A percentile compares a stretch with the other conserved stretches of the same genome.
phyloP scores from a whole-genome alignment of 2,329 filamentous ascomycete species.

The Escovopsis sp. region DNA sequence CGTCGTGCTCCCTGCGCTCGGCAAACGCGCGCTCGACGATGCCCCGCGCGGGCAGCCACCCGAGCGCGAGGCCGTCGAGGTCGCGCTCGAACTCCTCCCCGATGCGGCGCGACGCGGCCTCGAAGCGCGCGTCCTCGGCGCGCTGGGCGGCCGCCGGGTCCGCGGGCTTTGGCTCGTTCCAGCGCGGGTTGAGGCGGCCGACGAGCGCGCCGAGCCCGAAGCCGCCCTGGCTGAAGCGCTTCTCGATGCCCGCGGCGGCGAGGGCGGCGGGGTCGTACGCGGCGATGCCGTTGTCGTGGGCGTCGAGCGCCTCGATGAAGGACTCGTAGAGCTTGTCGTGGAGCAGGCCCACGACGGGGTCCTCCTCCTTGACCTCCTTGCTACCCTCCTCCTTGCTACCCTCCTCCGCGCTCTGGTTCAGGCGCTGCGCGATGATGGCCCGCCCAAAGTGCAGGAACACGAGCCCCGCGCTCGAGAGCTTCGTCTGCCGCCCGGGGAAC shows the following conservation, averaged over 20 bases:
- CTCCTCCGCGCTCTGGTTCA: constrained; percentile 7
- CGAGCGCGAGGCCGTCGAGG: constrained; percentile 56
- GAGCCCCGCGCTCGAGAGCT: constrained; percentile 84
- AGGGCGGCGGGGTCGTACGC: constrained; percentile 61
- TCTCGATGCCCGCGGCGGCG: constrained; percentile 56
- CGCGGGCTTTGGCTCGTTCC: constrained; percentile 50
- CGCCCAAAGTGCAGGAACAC: constrained; percentile 94
- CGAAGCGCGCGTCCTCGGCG: constrained; percentile 70
- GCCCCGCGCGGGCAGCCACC: constrained; percentile 79
- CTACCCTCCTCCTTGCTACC: no score
- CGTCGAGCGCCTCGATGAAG: constrained; percentile 92
- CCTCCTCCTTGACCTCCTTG: constrained; percentile 31
- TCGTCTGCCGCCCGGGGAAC: constrained; percentile 73
- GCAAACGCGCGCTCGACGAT: constrained; percentile 65
- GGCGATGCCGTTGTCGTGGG: constrained; percentile 91
- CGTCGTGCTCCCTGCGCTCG: constrained; percentile 51
- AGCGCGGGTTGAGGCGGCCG: constrained; percentile 61
- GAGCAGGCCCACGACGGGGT: constrained; percentile 56
- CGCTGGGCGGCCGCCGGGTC: constrained; percentile 45
- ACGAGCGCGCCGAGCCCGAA: constrained; percentile 80
- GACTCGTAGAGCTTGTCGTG: constrained; percentile 83
- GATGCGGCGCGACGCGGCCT: constrained; percentile 63
- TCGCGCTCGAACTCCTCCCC: constrained; percentile 78
- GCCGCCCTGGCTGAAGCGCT: constrained; percentile 69
- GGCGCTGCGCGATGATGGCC: constrained; percentile 53